Base-by-base conservation (phyloP, 2,329 filamentous ascomycete genomes). In the Sclerotinia nivalis region DNA sequence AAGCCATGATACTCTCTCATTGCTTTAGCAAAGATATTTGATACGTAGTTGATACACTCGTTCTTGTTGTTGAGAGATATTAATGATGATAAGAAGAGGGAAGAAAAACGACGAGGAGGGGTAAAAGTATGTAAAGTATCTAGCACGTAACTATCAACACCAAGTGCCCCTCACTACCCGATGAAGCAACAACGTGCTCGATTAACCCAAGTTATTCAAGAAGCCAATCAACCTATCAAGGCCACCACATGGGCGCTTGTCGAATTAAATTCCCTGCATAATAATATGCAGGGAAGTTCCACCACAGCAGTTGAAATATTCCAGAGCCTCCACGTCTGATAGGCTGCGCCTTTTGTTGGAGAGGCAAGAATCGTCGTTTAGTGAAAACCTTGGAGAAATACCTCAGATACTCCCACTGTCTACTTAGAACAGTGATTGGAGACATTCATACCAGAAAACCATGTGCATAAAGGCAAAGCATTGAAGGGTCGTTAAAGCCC, bases 1-100 rank as follows among this genome's bases (percentile, higher is more conserved):
- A 89, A 89, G 83, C 87, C 88, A 89, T 90, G 88, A 78, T 89
- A 89, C 82, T 89, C 87, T 89, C 87, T 87, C 88, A 89, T 89
- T 83, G 69, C 75, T 64, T 68, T 61, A 40, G 47, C 72, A 73
- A 69, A 70, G 70, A 69, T 66, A 71, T 71, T 61, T 64, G 56
- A 66, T 40, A 60, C 58, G 73, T 76, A 77, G 76, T 76, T 77
- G 76, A 76, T 76, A 78, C 75, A 66, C 71, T 67, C 52, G 56
- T 69, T 68, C 49, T 20, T 55, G 50, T 40, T 52, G 61, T 67
- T 54, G 60, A 55, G 70, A 31, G 15, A 64, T 70, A 34, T 61
- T 50, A 65, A 45, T 59, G 66, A 66, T 71, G 52, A 69, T 50
- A 70, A 70, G 70, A 65, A 61, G 67, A 59, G 68, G 60, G 56